These are phyloP conservation scores for Pezicula carpinea DNA, from an alignment of 2,329 filamentous ascomycete genomes.

Conservation along the genomic window DNA sequence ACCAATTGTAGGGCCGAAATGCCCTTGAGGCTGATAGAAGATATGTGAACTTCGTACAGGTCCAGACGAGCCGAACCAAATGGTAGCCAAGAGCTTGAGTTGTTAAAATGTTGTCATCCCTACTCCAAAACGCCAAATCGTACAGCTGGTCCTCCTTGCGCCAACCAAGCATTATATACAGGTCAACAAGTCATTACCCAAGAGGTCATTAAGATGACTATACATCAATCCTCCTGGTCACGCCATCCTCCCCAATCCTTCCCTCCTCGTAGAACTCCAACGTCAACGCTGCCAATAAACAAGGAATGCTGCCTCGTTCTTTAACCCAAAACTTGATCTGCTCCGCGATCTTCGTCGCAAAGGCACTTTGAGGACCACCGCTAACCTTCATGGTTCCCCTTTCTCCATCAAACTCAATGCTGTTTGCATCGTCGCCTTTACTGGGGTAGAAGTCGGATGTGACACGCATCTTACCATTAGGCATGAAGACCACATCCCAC, in stretches of 20 bases:
- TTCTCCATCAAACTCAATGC: slow-evolving; percentile 84
- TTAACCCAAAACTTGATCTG: slow-evolving; percentile 95
- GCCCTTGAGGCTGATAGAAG: too few relatives aligned
- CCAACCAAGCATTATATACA: too few relatives aligned
- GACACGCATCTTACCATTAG: slow-evolving; percentile 93
- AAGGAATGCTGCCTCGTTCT: slow-evolving; percentile 88
- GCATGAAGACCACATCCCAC: slow-evolving; percentile 93
- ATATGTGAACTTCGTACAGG: too few relatives aligned
- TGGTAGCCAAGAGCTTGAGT: too few relatives aligned
- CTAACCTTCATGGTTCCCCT: slow-evolving; percentile 97
- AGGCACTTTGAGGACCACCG: slow-evolving; percentile 80
- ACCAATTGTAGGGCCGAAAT: too few relatives aligned
- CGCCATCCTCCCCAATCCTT: slow-evolving; percentile 17
- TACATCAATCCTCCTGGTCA: slow-evolving; percentile 19
- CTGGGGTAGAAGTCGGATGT: slow-evolving; percentile 80
- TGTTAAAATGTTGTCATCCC: too few relatives aligned
- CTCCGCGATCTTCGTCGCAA: slow-evolving; percentile 78
- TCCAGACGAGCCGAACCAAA: too few relatives aligned
- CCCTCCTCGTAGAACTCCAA: slow-evolving; percentile 83
- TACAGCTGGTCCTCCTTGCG: too few relatives aligned
- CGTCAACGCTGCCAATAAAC: slow-evolving; percentile 85
- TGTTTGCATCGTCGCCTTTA: slow-evolving; percentile 58
- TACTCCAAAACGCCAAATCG: too few relatives aligned
- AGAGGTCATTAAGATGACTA: neutral
- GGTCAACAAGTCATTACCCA: too few relatives aligned